Conservation (phyloP, 108 stramenopile genomes). For the Pseudonitzschia pungens region DNA sequence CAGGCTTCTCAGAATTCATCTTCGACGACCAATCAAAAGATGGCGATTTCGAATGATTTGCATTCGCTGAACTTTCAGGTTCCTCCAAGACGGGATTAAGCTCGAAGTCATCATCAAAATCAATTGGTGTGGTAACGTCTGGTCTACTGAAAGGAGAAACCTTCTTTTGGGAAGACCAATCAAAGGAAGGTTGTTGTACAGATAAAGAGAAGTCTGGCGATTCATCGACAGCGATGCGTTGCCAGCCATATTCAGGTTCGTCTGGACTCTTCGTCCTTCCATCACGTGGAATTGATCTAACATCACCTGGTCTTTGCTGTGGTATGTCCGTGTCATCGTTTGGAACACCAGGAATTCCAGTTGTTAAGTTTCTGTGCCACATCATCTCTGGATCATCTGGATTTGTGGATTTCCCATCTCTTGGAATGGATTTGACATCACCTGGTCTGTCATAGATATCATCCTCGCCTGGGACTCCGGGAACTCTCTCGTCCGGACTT, state of each 20-base stretch:
- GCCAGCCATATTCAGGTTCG: constrained; percentile 21
- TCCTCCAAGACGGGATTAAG: not conserved
- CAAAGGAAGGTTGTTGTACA: not conserved
- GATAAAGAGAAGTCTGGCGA: not conserved
- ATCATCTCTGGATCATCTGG: constrained; percentile 19
- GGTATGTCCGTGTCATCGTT: constrained; percentile 19
- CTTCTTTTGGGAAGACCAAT: not conserved
- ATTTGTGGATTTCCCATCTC: constrained; percentile 29
- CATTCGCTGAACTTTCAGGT: not conserved
- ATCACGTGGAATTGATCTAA: constrained; percentile 36
- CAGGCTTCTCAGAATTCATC: not conserved
- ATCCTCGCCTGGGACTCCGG: too few relatives aligned
- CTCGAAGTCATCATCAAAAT: constrained; percentile 5
- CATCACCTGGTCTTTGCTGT: constrained; percentile 33
- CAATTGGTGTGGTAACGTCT: constrained; percentile 3
- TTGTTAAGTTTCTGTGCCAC: constrained; percentile 19
- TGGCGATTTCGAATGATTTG: constrained; percentile 10
- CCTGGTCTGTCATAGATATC: constrained; percentile 25
- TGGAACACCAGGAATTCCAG: constrained; percentile 10
- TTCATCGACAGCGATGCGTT: constrained; percentile 2
- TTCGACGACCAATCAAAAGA: not conserved
- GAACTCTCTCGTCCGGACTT: too few relatives aligned
- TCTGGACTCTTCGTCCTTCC: constrained; percentile 26
- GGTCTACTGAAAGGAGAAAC: not conserved
- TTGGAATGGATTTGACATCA: constrained; percentile 32